Base-by-base conservation (phyloP, 1,284 basidiomycete species). In the Melampsora americana region DNA sequence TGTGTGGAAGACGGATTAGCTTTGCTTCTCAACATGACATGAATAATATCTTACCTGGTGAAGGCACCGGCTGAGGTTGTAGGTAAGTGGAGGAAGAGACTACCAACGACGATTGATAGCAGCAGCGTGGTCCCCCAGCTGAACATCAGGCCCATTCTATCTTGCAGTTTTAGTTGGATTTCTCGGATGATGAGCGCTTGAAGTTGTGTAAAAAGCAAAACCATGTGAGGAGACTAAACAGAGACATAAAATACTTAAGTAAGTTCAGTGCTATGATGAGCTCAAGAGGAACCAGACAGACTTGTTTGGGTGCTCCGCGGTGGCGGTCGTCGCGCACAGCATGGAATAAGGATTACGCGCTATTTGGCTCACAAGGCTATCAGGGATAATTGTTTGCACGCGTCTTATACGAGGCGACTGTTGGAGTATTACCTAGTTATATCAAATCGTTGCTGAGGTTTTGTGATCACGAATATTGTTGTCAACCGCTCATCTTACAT, bases 161-260 rank as follows among this genome's bases (percentile, higher is more conserved):
- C 91, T 83, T 95, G 92, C 77, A 92, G 83, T 75, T 88, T 86
- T 83, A 90, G 88, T 79, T 89, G 73, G 5, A 69, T 23, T 23
- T 76, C 73, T 42, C 73, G 66, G 35, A 69, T 69, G 2, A 69
- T 48, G 20, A 76, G 23, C 5, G 73, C 53, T 26, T 42, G 77
- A 26, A 92, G 88, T 82, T 95, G 92, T 1, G 88, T 87, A 56
- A 84, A 82, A 83, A 92, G 92, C 1, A 90, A 89, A 35, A 94
- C 88, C 3, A 92, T 94, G 84, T 94, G 95, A 2, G 92, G 90
- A 78, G 90, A 92, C 84, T 90, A 91, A 83, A 30, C 2, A 61
- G 7, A 61, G 23, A 32, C 6, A 5, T 12, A 4, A 53, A 53
- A n/a, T n/a, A n/a, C n/a, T n/a, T n/a, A n/a, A n/a, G n/a, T n/a